phyloP scores from a whole-genome alignment of 345 rosid genomes.

The Citrus inodora region DNA sequence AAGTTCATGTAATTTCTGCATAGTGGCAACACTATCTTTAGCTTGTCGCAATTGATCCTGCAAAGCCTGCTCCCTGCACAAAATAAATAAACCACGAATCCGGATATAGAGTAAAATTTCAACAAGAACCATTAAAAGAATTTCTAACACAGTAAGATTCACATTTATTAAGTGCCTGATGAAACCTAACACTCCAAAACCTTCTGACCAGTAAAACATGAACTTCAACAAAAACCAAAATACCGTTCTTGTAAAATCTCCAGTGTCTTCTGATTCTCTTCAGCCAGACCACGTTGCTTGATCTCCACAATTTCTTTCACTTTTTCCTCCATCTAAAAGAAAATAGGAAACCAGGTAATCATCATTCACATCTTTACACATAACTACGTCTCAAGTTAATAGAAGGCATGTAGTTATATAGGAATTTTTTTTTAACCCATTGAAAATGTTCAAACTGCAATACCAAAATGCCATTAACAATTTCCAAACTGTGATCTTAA shows the following conservation, averaged over 20 bases:
- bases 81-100: constrained; percentile 9
- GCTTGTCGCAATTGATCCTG: constrained; percentile 99
- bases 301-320: constrained; percentile 98
- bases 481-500: neutral
- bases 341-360: constrained; percentile 1
- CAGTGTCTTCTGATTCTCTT: constrained; percentile 95
- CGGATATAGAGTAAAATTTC: neutral
- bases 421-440: neutral
- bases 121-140: neutral
- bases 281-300: constrained; percentile 91
- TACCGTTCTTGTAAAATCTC: constrained; percentile 94
- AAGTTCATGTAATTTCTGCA: constrained; percentile 96
- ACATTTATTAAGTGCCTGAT: neutral
- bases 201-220: neutral
- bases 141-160: neutral
- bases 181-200: neutral
- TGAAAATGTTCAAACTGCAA: neutral
- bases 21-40: constrained; percentile 84
- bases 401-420: neutral
- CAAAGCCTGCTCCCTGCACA: constrained; percentile 78
- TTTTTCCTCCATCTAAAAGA: constrained; percentile 93
- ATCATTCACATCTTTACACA: neutral
- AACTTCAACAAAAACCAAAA: neutral
- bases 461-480: neutral
- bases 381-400: neutral